A percentile compares a stretch with the other conserved stretches of the same genome.
These are phyloP conservation scores for Kwoniella shivajii DNA, from an alignment of 1,284 basidiomycete genomes.

Conservation along the genomic window DNA sequence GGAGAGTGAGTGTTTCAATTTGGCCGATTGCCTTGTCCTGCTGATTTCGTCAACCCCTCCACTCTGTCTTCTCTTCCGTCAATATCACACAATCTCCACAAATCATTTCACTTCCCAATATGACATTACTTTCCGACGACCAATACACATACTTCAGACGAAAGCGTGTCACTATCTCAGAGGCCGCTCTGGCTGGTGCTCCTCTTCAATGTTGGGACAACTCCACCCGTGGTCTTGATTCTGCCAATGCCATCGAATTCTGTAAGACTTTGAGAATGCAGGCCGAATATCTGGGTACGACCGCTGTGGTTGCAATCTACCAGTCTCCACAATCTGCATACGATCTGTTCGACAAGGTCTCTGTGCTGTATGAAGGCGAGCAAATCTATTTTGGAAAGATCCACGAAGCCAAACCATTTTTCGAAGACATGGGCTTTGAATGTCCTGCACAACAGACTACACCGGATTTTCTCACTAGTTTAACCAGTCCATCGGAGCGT, in stretches of 20 bases:
- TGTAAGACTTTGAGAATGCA: slow-evolving; percentile 59
- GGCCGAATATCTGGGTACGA: slow-evolving; percentile 55
- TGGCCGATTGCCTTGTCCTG: neutral
- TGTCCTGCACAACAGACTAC: slow-evolving; percentile 54
- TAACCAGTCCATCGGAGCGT: slow-evolving; percentile 67
- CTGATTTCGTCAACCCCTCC: neutral
- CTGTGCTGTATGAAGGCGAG: slow-evolving; percentile 76
- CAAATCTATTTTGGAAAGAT: slow-evolving; percentile 80
- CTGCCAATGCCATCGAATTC: slow-evolving; percentile 61
- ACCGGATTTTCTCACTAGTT: slow-evolving; percentile 63
- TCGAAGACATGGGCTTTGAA: slow-evolving; percentile 74
- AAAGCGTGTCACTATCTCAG: slow-evolving; percentile 60
- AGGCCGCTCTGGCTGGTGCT: slow-evolving; percentile 51
- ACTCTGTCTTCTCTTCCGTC: neutral
- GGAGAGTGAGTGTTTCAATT: slow-evolving; percentile 50
- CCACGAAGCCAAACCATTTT: slow-evolving; percentile 72
- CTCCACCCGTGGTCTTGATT: slow-evolving; percentile 60
- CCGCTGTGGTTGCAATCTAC: slow-evolving; percentile 55
- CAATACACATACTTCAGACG: slow-evolving; percentile 39
- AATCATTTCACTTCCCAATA: too few relatives aligned
- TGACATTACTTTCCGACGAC: too few relatives aligned
- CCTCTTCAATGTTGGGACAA: slow-evolving; percentile 58
- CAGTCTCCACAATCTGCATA: slow-evolving; percentile 58
- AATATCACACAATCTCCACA: too few relatives aligned
- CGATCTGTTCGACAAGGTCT: slow-evolving; percentile 68